Base-by-base conservation (phyloP, 169 alveolate species). In the Eimeria zaria region DNA sequence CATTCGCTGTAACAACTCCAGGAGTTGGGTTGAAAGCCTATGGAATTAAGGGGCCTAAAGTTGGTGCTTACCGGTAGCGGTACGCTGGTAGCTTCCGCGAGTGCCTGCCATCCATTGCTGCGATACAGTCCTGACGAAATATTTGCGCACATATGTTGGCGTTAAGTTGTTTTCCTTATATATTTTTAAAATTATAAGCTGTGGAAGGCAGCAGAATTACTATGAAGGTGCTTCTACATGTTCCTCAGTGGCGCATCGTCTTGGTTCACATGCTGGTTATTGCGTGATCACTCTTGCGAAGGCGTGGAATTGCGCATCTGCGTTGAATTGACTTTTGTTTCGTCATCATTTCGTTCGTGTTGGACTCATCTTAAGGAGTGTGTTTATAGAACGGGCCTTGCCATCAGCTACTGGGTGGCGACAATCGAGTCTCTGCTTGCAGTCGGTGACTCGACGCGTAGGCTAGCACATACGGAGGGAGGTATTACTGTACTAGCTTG, bases 81-180 rank as follows among this genome's bases (percentile, higher is more conserved):
- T 83, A 22, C 91, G 46, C 11, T 83, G 91, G 91, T 60, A 83
- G 74, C 91, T 83, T 83, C 74, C 76, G 51, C 58, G 48, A 36
- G 73, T 60, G 91, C 76, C 51, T 3, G 76, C 39, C 91, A 83
- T 83, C 39, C 91, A 83, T 55, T 22, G 74, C 55, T 33, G 76
- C 91, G 76, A n/a, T 83, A 33, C 91, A 83, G 20, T 53, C 58
- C 73, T 11, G 55, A 55, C 69, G 55, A 76, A 11, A n/a, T 20
- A 22, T 33, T 41, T 55, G 36, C 39, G 74, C 91, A 83, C 91
- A 83, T 83, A 3, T 16, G 41, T 46, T 16, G 39, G 74, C 73
- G 18, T 44, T 53, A 30, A 0, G 60, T 22, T 55, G 91, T 55
- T 48, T 51, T 46, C 39, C 51, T 20, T 33, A 39, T 36, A 9